phyloP scores from a whole-genome alignment of 176 grass and related monocot genomes.

The Carex scoparia region DNA sequence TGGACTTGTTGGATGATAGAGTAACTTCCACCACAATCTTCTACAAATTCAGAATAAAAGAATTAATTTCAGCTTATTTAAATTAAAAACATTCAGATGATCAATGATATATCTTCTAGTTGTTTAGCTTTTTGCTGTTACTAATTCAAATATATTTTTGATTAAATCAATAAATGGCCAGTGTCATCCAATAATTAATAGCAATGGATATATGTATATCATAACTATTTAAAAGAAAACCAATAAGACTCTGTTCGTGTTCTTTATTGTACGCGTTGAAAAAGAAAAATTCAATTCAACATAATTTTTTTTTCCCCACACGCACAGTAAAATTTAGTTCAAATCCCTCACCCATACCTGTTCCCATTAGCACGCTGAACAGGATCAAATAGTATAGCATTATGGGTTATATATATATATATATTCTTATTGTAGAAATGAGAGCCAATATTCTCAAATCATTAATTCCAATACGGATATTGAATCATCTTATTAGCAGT shows the following conservation, averaged over 20 bases:
- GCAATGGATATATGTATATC: background rate
- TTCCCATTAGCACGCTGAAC: too few species aligned
- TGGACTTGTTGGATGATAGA: conserved; percentile 11
- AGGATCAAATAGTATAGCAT: too few species aligned
- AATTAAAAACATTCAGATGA: background rate
- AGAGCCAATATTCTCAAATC: background rate
- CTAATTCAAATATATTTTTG: background rate
- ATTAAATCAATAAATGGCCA: background rate
- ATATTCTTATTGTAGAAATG: background rate
- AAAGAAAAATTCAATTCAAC: too few species aligned
- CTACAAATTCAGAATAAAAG: background rate
- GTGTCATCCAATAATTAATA: background rate
- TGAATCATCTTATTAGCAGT: too few species aligned
- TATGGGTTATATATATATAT: too few species aligned
- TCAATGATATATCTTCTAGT: background rate
- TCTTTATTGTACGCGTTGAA: too few species aligned
- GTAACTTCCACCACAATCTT: conserved; percentile 10
- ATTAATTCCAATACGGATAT: background rate
- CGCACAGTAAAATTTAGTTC: too few species aligned
- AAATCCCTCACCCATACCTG: too few species aligned
- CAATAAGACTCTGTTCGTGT: background rate
- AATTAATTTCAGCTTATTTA: background rate
- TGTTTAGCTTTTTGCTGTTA: background rate
- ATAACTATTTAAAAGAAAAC: background rate
- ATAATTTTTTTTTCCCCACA: too few species aligned